phyloP scores from a whole-genome alignment of 2,329 filamentous ascomycete species.

The Phaeosphaeriaceae sp. region DNA sequence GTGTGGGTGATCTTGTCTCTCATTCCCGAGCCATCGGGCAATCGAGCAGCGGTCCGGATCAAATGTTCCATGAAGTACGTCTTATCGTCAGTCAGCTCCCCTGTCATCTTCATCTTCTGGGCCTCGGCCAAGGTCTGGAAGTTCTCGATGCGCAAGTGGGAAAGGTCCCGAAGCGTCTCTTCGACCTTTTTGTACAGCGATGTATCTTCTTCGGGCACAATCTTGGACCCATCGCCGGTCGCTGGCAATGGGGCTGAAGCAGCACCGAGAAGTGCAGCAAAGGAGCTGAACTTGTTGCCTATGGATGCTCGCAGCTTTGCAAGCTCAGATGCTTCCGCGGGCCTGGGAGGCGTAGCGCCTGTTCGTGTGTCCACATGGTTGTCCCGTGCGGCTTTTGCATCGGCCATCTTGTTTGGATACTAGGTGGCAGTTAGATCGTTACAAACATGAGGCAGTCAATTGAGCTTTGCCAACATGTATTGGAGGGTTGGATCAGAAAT shows the following conservation, averaged over 20 bases:
- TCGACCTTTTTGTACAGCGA: slow-evolving; percentile 44
- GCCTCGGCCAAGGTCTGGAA: slow-evolving; percentile 48
- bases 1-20: slow-evolving; percentile 51
- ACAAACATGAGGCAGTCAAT: not conserved
- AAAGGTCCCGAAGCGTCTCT: slow-evolving; percentile 40
- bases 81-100: slow-evolving; percentile 66
- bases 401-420: slow-evolving; percentile 15
- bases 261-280: slow-evolving; percentile 37
- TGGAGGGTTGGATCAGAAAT: not conserved
- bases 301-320: slow-evolving; percentile 39
- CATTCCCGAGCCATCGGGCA: slow-evolving; percentile 50
- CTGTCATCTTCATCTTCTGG: slow-evolving; percentile 50
- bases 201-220: slow-evolving; percentile 41
- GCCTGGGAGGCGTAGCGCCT: slow-evolving; percentile 33
- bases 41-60: slow-evolving; percentile 55
- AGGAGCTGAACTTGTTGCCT: slow-evolving; percentile 36
- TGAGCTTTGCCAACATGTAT: not conserved
- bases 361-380: slow-evolving; percentile 43
- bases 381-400: slow-evolving; percentile 34
- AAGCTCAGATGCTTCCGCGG: slow-evolving; percentile 41
- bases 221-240: slow-evolving; percentile 54
- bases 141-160: slow-evolving; percentile 42
- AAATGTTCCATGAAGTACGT: slow-evolving; percentile 67
- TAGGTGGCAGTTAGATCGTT: slow-evolving; percentile 4
- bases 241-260: slow-evolving; percentile 41